A percentile compares a stretch with the other conserved stretches of the same genome.
phyloP scores from a whole-genome alignment of 139 green algal genomes.

The Closterium sp. region DNA sequence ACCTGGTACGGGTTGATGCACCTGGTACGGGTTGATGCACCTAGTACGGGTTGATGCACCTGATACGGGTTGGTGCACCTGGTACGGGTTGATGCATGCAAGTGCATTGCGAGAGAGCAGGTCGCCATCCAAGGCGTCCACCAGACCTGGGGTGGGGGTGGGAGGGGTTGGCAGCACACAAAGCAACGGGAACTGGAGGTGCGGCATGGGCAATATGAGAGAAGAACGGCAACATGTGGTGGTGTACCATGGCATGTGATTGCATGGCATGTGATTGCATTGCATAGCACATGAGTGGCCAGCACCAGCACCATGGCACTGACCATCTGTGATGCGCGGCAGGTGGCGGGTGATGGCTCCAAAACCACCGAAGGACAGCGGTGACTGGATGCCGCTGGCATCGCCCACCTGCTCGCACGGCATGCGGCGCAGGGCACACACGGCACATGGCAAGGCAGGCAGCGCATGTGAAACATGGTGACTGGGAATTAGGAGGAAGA shows the following conservation, averaged over 20 bases:
- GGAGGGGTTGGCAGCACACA: neutral
- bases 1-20: no score
- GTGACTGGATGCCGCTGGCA: constrained; percentile 87
- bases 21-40: neutral
- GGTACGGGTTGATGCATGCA: neutral
- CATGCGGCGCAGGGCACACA: neutral
- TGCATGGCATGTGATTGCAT: neutral
- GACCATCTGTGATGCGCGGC: constrained; percentile 61
- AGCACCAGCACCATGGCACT: neutral
- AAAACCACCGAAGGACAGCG: constrained; percentile 95
- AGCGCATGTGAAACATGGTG: no score
- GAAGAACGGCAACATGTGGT: neutral
- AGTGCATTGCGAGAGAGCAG: constrained; percentile 61
- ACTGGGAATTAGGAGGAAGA: no score
- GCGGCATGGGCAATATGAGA: neutral
- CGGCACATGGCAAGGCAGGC: neutral
- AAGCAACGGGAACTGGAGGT: neutral
- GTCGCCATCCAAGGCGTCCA: constrained; percentile 54
- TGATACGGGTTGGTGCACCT: neutral
- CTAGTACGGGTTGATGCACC: neutral
- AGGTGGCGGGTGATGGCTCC: constrained; percentile 77
- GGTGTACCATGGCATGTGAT: neutral
- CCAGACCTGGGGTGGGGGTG: neutral
- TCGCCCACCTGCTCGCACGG: constrained; percentile 56
- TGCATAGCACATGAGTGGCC: no score